Base-by-base conservation (phyloP, 805 yeast genomes). In the Ogataea nakhonphanomensis region DNA sequence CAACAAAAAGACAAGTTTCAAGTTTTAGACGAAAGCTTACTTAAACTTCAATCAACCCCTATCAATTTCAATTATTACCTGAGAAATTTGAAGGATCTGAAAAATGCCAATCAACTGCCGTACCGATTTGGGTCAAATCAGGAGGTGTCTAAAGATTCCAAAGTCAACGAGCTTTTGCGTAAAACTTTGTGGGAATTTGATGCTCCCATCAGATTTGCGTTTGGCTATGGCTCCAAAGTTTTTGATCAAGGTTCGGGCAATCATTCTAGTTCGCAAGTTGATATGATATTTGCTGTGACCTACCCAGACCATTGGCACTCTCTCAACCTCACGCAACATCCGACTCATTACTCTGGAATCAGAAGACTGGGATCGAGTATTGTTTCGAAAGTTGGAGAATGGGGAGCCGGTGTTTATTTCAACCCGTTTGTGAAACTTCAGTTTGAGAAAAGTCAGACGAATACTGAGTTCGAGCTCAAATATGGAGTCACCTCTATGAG, bases 191-290 rank as follows among this genome's bases (percentile, higher is more conserved):
- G 74, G 62, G 65, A 69, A 33, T 86, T 86, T 61, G 66, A 77
- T 30, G 83, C 91, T 1, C 90, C 93, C 1, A 75, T 88, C 10
- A 67, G 78, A 39, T 84, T 77, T 53, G 81, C 96, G 1, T 85
- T 91, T 63, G 99, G 97, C 0, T 91, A 91, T 61, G 99, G 99
- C 2, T 84, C 95, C 7, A 96, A 96, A 4, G 96, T 93, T 1
- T 85, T 93, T 54, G 72, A 78, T 26, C 99, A 91, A 59, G 81
- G 79, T 3, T 50, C 58, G 8, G 57, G 60, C 9, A 71, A 72
- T 25, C 30, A 43, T 4, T 41, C 54, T 1, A 54, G 56, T 21
- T 82, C 89, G 0, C 98, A 93, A 60, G 76, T 87, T 9, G 99
- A 93, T 59, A 63, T 93, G 62, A 84, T 91, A 9, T 79, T 84